Base-by-base conservation (phyloP, 495 filamentous ascomycete genomes). In the Jackrogersella multiformis region DNA sequence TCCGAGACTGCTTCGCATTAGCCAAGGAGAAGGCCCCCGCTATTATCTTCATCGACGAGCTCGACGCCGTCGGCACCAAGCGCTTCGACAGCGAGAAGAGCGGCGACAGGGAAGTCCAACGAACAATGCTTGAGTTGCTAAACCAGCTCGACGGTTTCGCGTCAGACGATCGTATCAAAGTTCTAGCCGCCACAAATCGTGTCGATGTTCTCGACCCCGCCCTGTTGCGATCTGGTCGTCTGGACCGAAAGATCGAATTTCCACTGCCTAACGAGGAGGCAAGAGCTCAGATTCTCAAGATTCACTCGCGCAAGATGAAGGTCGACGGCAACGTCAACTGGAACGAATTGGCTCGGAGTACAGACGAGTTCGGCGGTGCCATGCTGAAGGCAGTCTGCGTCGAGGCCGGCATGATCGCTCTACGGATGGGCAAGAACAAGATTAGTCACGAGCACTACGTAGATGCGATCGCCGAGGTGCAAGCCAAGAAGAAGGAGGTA, bases 211-310 rank as follows among this genome's bases (percentile, higher is more conserved):
- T 99, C 13, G 95, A 99, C 75, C 95, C 95, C 1, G 95, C 95
- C 7, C 84, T 99, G 32, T 85, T 99, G 32, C 90, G 95, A 71
- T 97, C 93, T 21, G 95, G 95, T 36, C 93, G 95, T 82, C 82
- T 99, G 64, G 95, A 99, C 76, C 89, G 95, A 72, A 99, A 99
- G 82, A 99, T 99, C 79, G 95, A 99, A 80, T 99, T 99, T 82
- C 96, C 95, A 2, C 86, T 98, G 15, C 95, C 95, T n/a, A 99
- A 98, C 79, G 95, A 98, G 79, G 95, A 99, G 80, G 93, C 96
- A 1, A 90, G 95, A 23, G 94, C 94, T 7, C 94, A 98, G 80
- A 99, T 99, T 78, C 82, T 99, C 65, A 91, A 91, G 78, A 99
- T 99, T 68, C 95, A 99, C 82, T 94, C 90, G 51, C 87, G 95